phyloP scores from a whole-genome alignment of 768 basidiomycete species.

The Dioszegia aurantiaca region DNA sequence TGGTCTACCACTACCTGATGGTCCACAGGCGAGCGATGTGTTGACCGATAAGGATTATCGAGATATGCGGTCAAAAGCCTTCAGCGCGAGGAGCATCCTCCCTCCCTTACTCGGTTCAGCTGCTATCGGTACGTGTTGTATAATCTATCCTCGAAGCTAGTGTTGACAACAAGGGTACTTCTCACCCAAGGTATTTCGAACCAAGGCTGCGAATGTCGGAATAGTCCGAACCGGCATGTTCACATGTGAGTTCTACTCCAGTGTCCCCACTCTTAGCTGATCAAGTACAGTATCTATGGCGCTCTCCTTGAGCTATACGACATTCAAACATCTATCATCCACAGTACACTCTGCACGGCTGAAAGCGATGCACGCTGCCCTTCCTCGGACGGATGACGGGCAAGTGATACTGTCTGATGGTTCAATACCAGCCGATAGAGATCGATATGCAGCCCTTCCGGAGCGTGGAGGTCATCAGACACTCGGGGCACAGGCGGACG shows the following conservation, averaged over 20 bases:
- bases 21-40: constrained; percentile 15
- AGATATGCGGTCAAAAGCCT: constrained; percentile 8
- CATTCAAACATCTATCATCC: constrained; percentile 4
- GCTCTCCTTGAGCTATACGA: constrained; percentile 9
- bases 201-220: constrained; percentile 7
- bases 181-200: constrained; percentile 7
- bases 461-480: not conserved
- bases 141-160: no score
- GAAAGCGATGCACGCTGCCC: not conserved
- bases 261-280: not conserved
- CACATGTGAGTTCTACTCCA: not conserved
- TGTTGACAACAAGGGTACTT: no score
- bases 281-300: not conserved
- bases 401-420: constrained; percentile 9
- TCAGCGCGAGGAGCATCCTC: constrained; percentile 14
- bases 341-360: constrained; percentile 6
- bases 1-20: constrained; percentile 3
- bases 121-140: constrained; percentile 12
- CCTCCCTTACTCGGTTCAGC: constrained; percentile 6
- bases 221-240: constrained; percentile 13
- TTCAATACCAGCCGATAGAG: not conserved
- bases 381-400: constrained; percentile 13
- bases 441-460: constrained; percentile 2
- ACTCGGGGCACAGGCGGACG: not conserved
- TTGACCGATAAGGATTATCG: constrained; percentile 17